phyloP scores from a whole-genome alignment of 1,284 basidiomycete species.

The Calocybe gambosa region DNA sequence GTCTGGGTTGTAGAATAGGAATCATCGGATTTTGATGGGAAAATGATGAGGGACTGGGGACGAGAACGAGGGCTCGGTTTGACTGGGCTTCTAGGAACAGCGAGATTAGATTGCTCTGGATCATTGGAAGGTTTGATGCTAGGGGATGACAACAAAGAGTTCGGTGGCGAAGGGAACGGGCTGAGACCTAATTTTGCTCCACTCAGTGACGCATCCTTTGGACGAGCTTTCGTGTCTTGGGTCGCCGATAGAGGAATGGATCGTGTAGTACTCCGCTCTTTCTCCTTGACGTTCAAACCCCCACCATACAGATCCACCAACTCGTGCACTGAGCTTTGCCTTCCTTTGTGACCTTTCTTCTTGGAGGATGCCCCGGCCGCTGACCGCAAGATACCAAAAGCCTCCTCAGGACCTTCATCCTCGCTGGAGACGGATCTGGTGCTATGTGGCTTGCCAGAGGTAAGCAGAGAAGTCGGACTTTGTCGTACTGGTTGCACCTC shows the following conservation, averaged over 20 bases:
- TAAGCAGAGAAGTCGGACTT: slow-evolving; percentile 22
- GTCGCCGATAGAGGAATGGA: background rate
- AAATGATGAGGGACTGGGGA: slow-evolving; percentile 71
- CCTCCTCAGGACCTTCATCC: slow-evolving; percentile 61
- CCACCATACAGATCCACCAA: slow-evolving; percentile 72
- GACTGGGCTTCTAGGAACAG: slow-evolving; percentile 24
- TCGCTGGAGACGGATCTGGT: slow-evolving; percentile 45
- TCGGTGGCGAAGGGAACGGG: slow-evolving; percentile 3
- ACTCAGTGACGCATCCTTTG: background rate
- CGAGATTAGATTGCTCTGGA: slow-evolving; percentile 7
- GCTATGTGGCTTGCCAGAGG: slow-evolving; percentile 19
- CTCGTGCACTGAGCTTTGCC: slow-evolving; percentile 77
- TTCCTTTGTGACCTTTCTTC: slow-evolving; percentile 34
- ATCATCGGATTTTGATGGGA: slow-evolving; percentile 47
- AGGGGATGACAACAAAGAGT: slow-evolving; percentile 5
- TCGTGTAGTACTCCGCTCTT: slow-evolving; percentile 23
- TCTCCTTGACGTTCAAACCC: slow-evolving; percentile 33
- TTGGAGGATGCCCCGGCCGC: slow-evolving; percentile 19
- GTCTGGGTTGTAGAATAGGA: slow-evolving; percentile 20
- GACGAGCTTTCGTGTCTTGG: slow-evolving; percentile 7
- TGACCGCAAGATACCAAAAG: slow-evolving; percentile 26
- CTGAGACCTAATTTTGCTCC: slow-evolving; percentile 7
- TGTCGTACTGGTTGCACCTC: slow-evolving; percentile 21
- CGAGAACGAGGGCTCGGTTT: slow-evolving; percentile 40
- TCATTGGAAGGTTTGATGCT: slow-evolving; percentile 2